Base-by-base conservation (phyloP, 2,329 filamentous ascomycete species). In the Aspergillus japonicus region DNA sequence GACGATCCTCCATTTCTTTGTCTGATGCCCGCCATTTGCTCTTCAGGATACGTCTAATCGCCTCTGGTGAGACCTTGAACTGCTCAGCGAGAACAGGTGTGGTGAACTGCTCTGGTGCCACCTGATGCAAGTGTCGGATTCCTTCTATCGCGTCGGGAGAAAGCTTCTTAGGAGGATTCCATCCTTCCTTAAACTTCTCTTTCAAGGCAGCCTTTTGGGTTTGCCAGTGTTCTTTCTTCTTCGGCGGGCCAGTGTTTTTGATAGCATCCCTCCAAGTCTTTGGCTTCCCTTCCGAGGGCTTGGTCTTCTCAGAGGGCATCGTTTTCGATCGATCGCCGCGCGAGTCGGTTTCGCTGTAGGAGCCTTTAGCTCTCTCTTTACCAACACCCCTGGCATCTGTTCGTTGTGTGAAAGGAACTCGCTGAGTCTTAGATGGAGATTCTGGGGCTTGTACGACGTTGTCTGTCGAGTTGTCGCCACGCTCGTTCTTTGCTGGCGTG, bases 111-210 rank as follows among this genome's bases (percentile, higher is more conserved):
- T 89, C 83, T 0, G 94, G 92, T 63, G 92, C 89, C 67, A 92
- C 87, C 26, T 83, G 80, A 74, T 97, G 87, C 35, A 99, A 81
- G 21, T 90, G 88, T 47, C 92, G 87, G 67, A 99, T 96, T 47
- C 92, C 93, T n/a, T 90, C 88, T 33, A 97, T 81, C 1, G 93
- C 92, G 75, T 98, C 94, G 0, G 95, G 95, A 0, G 95, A 98
- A 10, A 99, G 83, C 60, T 88, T 88, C 76, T 96, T 97, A 52
- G 85, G 84, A 31, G 95, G 94, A 29, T 83, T 83, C 93, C 94
- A 99, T 10, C 88, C 79, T 44, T 78, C 87, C 7, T 88, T 85
- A 65, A 97, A 95, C 71, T 98, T 99, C 62, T 85, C 76, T 68
- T 88, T 85, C 39, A 96, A 77, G 0, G 87, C 89, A 1, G 79